These are phyloP conservation scores for Microcyclospora pomicola DNA, from an alignment of 2,329 filamentous ascomycete species.

Conservation along the genomic window DNA sequence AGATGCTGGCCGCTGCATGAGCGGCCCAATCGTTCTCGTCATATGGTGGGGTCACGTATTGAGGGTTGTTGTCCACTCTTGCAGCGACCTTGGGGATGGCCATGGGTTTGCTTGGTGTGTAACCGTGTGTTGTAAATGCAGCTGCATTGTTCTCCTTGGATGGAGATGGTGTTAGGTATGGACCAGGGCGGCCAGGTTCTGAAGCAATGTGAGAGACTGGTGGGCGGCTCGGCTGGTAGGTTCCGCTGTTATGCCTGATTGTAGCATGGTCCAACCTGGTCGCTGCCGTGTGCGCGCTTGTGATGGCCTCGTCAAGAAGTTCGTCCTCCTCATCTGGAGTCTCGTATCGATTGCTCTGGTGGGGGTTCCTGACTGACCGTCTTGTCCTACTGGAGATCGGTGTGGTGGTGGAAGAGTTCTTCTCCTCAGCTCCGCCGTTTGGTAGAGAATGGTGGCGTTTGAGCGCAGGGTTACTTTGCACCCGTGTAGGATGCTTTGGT, in stretches of 20 bases:
- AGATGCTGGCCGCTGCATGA: slow-evolving; percentile 67
- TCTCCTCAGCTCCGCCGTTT: slow-evolving; percentile 32
- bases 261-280: slow-evolving; percentile 48
- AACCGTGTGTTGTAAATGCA: slow-evolving; percentile 51
- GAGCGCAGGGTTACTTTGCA: slow-evolving; percentile 32
- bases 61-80: slow-evolving; percentile 34
- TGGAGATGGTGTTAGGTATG: slow-evolving; percentile 56
- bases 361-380: slow-evolving; percentile 56
- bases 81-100: slow-evolving; percentile 43
- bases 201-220: slow-evolving; percentile 49
- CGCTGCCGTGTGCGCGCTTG: slow-evolving; percentile 61
- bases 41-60: slow-evolving; percentile 93
- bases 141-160: slow-evolving; percentile 72
- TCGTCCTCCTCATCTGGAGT: slow-evolving; percentile 95
- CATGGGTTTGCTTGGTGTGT: slow-evolving; percentile 55
- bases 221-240: slow-evolving; percentile 25
- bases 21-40: slow-evolving; percentile 87
- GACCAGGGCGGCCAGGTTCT: slow-evolving; percentile 41
- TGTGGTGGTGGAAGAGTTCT: slow-evolving; percentile 35
- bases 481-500: slow-evolving; percentile 20
- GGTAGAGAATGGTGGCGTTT: slow-evolving; percentile 37
- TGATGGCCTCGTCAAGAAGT: slow-evolving; percentile 75
- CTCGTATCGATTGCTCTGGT: slow-evolving; percentile 75
- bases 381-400: slow-evolving; percentile 70
- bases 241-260: slow-evolving; percentile 3